Evolutionary conservation across 2,329 filamentous ascomycete genomes (phyloP).

Genomic region (Xylariaceae sp.): DNA sequence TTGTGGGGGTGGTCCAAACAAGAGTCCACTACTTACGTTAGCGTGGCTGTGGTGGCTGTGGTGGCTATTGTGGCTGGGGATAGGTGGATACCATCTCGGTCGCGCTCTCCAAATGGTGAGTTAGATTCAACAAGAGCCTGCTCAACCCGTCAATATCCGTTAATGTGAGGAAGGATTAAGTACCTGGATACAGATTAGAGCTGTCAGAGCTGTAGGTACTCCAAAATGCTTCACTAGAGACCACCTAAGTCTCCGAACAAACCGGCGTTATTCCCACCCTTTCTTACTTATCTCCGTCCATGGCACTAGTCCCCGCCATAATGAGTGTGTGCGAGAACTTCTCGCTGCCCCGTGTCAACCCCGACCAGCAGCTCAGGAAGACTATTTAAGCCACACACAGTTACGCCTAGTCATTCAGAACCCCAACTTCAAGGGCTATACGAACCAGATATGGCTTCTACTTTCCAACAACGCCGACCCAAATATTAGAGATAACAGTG

Average conservation of each 20-base stretch:
- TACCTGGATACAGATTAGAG: background rate
- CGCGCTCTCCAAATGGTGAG: no score
- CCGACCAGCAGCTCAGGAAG: conserved; percentile 7
- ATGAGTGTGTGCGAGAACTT: conserved; percentile 17
- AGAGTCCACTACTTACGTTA: no score
- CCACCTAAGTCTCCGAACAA: background rate
- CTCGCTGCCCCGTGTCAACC: conserved; percentile 10
- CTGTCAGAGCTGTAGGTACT: conserved; percentile 6
- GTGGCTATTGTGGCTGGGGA: no score
- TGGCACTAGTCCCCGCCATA: conserved; percentile 13
- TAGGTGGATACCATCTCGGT: no score
- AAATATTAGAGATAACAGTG: conserved; percentile 6
- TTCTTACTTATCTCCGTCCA: conserved; percentile 8
- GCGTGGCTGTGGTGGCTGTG: no score
- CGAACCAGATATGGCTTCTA: conserved; percentile 18
- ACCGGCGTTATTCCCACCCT: background rate
- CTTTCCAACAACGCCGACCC: conserved; percentile 2
- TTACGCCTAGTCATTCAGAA: conserved; percentile 15
- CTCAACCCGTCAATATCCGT: background rate
- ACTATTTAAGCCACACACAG: conserved; percentile 8
- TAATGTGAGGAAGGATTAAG: conserved; percentile 5
- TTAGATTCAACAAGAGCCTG: background rate
- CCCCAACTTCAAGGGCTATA: conserved; percentile 15
- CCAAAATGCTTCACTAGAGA: background rate
- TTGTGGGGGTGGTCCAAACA: no score